phyloP scores from a whole-genome alignment of 1,284 basidiomycete genomes.

The Malassezia yamatoensis region DNA sequence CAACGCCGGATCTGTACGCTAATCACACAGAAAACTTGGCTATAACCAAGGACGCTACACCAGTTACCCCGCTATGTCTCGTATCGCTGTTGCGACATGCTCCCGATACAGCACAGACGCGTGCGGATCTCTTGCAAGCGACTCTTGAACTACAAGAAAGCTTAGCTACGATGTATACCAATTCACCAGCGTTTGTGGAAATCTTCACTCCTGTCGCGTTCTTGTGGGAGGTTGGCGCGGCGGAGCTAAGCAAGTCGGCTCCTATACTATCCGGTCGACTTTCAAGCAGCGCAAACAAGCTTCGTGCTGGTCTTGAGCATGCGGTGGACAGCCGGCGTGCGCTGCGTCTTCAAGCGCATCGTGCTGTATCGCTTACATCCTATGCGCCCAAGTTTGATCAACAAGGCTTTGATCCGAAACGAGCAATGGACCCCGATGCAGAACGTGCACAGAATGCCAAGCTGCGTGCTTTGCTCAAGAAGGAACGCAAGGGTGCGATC shows the following conservation, averaged over 20 bases:
- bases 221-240: slow-evolving; percentile 15
- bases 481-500: slow-evolving; percentile 93
- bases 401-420: slow-evolving; percentile 63
- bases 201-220: slow-evolving; percentile 31
- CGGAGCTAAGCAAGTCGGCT: slow-evolving; percentile 11
- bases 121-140: slow-evolving; percentile 21
- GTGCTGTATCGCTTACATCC: slow-evolving; percentile 85
- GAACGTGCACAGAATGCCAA: slow-evolving; percentile 80
- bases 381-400: slow-evolving; percentile 89
- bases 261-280: slow-evolving; percentile 17
- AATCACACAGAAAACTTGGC: slow-evolving; percentile 18
- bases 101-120: slow-evolving; percentile 1
- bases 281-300: slow-evolving; percentile 47
- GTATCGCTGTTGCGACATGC: slow-evolving; percentile 6
- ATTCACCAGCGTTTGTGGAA: slow-evolving; percentile 36
- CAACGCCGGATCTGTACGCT: slow-evolving; percentile 35
- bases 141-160: slow-evolving; percentile 21
- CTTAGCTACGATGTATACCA: slow-evolving; percentile 36
- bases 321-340: slow-evolving; percentile 64
- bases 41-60: slow-evolving; percentile 1
- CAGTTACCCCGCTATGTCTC: slow-evolving; percentile 1
- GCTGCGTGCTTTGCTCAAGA: slow-evolving; percentile 77
- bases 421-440: slow-evolving; percentile 76
- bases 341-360: slow-evolving; percentile 80
- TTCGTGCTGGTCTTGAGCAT: slow-evolving; percentile 59